Percentiles rank a stretch among this genome's conserved stretches.
Conservation (phyloP, 352 stramenopile genomes). For the Pythium brassicae region DNA sequence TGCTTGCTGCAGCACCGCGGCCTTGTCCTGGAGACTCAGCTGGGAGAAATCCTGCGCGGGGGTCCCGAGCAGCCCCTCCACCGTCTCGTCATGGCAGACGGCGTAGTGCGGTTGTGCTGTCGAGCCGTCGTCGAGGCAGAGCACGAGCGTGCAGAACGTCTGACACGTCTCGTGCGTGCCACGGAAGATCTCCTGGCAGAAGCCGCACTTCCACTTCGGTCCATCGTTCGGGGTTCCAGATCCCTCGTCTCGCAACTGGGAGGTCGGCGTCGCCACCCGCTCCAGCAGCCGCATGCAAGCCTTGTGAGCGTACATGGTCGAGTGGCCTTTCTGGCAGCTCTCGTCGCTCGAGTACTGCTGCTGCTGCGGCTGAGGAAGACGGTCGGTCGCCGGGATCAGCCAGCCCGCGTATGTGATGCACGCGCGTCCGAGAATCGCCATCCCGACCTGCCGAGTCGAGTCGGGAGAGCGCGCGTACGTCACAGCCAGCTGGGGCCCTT, state of each 20-base stretch:
- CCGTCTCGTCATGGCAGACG: slow-evolving; percentile 37
- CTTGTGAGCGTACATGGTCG: slow-evolving; percentile 42
- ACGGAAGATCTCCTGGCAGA: slow-evolving; percentile 21
- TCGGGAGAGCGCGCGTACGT: background rate
- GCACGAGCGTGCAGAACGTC: slow-evolving; percentile 33
- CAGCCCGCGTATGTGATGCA: slow-evolving; percentile 36
- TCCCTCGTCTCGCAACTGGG: slow-evolving; percentile 25
- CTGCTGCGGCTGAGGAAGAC: background rate
- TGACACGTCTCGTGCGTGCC: slow-evolving; percentile 43
- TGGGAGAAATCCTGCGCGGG: slow-evolving; percentile 43
- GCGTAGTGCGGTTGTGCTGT: slow-evolving; percentile 15
- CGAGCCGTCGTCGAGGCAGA: slow-evolving; percentile 39
- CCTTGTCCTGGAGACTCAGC: slow-evolving; percentile 36
- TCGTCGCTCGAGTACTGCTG: slow-evolving; percentile 21
- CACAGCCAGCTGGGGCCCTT: background rate
- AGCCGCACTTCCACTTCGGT: background rate
- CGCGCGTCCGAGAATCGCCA: slow-evolving; percentile 18
- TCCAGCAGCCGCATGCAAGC: slow-evolving; percentile 21
- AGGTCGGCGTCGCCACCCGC: slow-evolving; percentile 28
- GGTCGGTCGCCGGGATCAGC: slow-evolving; percentile 31
- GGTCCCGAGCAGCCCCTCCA: slow-evolving; percentile 36
- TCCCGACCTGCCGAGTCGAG: slow-evolving; percentile 1
- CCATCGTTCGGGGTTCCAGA: slow-evolving; percentile 12
- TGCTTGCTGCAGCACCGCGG: slow-evolving; percentile 20
- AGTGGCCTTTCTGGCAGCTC: slow-evolving; percentile 39